These are phyloP conservation scores for Paspalum notatum DNA, from an alignment of 176 grass and related monocot species.

Conservation along the genomic window DNA sequence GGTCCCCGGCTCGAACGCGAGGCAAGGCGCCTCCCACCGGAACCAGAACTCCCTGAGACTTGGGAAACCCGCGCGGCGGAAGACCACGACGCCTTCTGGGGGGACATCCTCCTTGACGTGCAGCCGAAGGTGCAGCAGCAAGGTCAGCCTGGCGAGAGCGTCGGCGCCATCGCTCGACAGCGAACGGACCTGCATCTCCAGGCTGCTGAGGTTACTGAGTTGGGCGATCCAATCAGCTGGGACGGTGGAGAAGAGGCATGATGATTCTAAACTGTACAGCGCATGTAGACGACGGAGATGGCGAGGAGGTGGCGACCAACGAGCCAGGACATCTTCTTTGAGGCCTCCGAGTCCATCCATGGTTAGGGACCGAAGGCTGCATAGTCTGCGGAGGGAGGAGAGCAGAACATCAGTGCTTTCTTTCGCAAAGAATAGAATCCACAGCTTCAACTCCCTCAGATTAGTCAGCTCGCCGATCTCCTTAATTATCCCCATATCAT, in stretches of 20 bases:
- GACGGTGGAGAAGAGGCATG: neutral
- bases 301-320: neutral
- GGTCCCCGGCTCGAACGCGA: neutral
- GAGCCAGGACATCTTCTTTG: neutral
- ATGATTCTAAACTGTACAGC: too few species aligned
- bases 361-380: neutral
- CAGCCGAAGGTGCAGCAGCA: neutral
- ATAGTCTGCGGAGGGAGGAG: neutral
- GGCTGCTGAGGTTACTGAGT: neutral
- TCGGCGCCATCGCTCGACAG: neutral
- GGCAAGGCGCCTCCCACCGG: slow-evolving; percentile 1
- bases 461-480: neutral
- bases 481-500: neutral
- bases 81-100: neutral
- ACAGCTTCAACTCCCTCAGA: neutral
- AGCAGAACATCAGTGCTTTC: neutral
- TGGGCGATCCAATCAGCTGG: neutral
- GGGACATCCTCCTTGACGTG: neutral
- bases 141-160: neutral
- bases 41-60: neutral
- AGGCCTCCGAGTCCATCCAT: neutral
- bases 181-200: neutral
- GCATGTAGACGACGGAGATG: neutral
- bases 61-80: neutral
- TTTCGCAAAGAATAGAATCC: neutral